Evolutionary conservation across 1,284 basidiomycete species (phyloP).

Genomic region (Ceratobasidium sp.): DNA sequence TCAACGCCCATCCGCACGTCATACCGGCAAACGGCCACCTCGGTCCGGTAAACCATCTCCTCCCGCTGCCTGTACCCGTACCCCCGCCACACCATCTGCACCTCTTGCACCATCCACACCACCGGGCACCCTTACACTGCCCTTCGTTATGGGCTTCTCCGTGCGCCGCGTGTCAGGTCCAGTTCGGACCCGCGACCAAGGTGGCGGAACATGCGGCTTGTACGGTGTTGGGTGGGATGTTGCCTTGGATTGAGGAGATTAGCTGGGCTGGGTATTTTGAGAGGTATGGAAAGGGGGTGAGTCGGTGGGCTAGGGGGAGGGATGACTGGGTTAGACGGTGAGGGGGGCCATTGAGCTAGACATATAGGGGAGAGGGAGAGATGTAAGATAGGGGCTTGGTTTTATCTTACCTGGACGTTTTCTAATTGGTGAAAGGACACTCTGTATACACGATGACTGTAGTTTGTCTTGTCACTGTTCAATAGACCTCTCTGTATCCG

Average conservation of each 20-base stretch:
- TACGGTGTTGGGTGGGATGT: background rate
- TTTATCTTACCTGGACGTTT: background rate
- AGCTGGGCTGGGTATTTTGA: conserved; percentile 44
- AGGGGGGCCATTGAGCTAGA: too few relatives aligned
- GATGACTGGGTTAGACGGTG: conserved; percentile 5
- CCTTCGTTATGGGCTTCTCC: conserved; percentile 50
- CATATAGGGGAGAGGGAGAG: too few relatives aligned
- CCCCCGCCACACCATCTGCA: conserved; percentile 48
- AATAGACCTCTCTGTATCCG: background rate
- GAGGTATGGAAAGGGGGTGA: conserved; percentile 24
- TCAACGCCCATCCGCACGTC: background rate
- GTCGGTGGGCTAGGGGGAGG: conserved; percentile 1
- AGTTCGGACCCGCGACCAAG: conserved; percentile 37
- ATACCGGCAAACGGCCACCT: background rate
- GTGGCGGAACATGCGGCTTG: conserved; percentile 34
- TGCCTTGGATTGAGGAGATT: conserved; percentile 26
- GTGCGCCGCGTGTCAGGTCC: conserved; percentile 20
- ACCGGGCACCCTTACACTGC: conserved; percentile 25
- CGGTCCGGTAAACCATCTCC: background rate
- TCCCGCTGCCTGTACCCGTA: conserved; percentile 29
- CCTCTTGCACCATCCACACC: conserved; percentile 49
- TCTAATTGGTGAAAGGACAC: background rate
- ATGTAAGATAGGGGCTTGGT: background rate
- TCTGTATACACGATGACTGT: background rate
- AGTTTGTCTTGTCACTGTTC: background rate